A percentile compares a stretch with the other conserved stretches of the same genome.
Conservation (phyloP, 2,329 filamentous ascomycete genomes). For the Aspergillus ruber region DNA sequence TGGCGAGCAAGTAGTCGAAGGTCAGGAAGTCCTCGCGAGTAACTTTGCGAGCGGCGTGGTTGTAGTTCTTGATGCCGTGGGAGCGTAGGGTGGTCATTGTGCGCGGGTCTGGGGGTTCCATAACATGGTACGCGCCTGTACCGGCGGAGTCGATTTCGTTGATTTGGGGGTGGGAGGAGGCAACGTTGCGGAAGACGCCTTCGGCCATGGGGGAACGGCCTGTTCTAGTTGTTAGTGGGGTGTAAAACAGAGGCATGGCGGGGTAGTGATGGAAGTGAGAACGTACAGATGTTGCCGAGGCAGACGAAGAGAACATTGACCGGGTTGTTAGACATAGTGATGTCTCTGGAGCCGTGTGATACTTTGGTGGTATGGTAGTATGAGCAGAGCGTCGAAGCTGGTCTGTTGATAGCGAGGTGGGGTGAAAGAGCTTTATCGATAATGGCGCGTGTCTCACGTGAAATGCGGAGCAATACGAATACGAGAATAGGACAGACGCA, state of each 20-base stretch:
- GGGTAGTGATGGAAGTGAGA: slow-evolving; percentile 2
- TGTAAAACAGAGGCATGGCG: slow-evolving; percentile 1
- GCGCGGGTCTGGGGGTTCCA: slow-evolving; percentile 69
- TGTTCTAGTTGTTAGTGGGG: slow-evolving; percentile 16
- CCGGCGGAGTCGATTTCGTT: slow-evolving; percentile 77
- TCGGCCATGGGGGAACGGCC: slow-evolving; percentile 88
- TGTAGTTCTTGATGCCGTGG: slow-evolving; percentile 71
- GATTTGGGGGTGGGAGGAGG: slow-evolving; percentile 54
- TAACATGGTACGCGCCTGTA: slow-evolving; percentile 79
- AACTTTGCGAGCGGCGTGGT: slow-evolving; percentile 71
- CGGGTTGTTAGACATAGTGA: slow-evolving; percentile 19
- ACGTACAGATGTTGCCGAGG: slow-evolving; percentile 83
- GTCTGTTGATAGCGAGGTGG: too few relatives aligned
- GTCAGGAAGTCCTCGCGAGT: slow-evolving; percentile 64
- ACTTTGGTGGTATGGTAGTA: too few relatives aligned
- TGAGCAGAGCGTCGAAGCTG: background rate
- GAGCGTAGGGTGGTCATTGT: slow-evolving; percentile 71
- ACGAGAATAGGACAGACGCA: too few relatives aligned
- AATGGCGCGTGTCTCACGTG: too few relatives aligned
- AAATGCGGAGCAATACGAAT: too few relatives aligned
- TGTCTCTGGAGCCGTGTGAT: too few relatives aligned
- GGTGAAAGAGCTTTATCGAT: too few relatives aligned
- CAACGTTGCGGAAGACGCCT: slow-evolving; percentile 75
- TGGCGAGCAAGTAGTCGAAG: slow-evolving; percentile 92
- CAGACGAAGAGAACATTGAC: slow-evolving; percentile 88